A percentile compares a stretch with the other conserved stretches of the same genome.
Evolutionary conservation across 2,329 filamentous ascomycete species (phyloP).

Genomic region (Diaporthe velutina): DNA sequence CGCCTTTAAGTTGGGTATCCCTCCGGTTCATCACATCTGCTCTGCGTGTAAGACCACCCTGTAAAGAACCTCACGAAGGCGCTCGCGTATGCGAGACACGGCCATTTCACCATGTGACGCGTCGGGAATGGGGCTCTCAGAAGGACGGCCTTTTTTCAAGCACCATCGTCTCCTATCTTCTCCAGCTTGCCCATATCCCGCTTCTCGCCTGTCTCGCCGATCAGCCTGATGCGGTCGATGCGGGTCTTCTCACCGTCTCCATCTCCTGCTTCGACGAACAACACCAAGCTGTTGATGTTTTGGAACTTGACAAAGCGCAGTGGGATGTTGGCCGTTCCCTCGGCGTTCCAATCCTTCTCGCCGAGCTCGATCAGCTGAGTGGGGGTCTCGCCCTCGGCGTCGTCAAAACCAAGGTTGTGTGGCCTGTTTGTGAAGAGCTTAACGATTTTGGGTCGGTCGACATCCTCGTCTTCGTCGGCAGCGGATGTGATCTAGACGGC

Average conservation of each 20-base stretch:
- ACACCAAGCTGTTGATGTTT: slow-evolving; percentile 85
- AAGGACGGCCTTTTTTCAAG: slow-evolving; percentile 56
- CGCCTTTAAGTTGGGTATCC: slow-evolving; percentile 9
- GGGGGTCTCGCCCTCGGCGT: slow-evolving; percentile 87
- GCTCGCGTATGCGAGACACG: not conserved
- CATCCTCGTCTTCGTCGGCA: slow-evolving; percentile 73
- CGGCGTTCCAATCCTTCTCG: slow-evolving; percentile 83
- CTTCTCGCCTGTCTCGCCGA: slow-evolving; percentile 93
- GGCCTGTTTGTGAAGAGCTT: slow-evolving; percentile 90
- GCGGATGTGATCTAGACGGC: slow-evolving; percentile 83
- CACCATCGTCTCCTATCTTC: slow-evolving; percentile 87
- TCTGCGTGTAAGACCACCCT: not conserved
- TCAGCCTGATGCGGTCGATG: slow-evolving; percentile 81
- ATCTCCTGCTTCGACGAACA: slow-evolving; percentile 91
- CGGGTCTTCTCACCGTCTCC: slow-evolving; percentile 87
- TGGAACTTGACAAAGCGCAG: slow-evolving; percentile 98
- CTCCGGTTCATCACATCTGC: not conserved
- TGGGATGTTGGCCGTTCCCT: slow-evolving; percentile 78
- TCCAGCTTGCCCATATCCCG: slow-evolving; percentile 93
- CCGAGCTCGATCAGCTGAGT: slow-evolving; percentile 84
- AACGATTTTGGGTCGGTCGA: slow-evolving; percentile 85
- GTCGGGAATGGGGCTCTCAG: slow-evolving; percentile 3
- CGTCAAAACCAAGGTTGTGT: slow-evolving; percentile 93
- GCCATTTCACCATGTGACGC: slow-evolving; percentile 2
- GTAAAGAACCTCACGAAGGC: not conserved